Base-by-base conservation (phyloP, 495 filamentous ascomycete species). In the Penicillium chermesinum region DNA sequence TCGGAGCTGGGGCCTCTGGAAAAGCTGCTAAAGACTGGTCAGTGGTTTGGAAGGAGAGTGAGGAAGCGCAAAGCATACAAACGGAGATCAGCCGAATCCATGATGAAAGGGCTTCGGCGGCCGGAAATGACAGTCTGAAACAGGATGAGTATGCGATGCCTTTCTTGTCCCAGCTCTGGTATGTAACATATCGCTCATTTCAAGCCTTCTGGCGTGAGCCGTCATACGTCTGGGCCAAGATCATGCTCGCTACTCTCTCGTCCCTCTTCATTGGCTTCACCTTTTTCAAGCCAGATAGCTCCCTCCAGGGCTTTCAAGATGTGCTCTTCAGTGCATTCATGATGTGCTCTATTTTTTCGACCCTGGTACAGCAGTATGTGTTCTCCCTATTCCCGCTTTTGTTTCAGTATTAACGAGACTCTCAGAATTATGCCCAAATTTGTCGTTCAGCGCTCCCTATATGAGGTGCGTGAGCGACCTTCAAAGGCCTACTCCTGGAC, bases 321-420 rank as follows among this genome's bases (percentile, higher is more conserved):
- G 85, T 88, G 58, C 83, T 90, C 64, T 91, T 91, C 57, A 69
- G 79, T 55, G 81, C 91, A 62, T 91, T 95, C 73, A 79, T 89
- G 69, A 67, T 95, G 13, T 67, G 88, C 41, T 87, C 79, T 5
- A 76, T 93, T 40, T 85, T 89, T 59, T 78, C 78, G 47, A 79
- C 84, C 45, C 71, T 89, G n/a, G 76, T 83, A 9, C 77, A 87
- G 51, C 87, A 90, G 52, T 68, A 30, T 10, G 4, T 30, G 25
- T 4, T 30, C 25, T 30, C 5, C 10, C 25, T 30, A 5, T 30
- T 30, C 25, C 25, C 10, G 10, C 86, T 0, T 71, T 30, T 30
- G 5, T 10, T 5, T 30, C 4, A 5, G 4, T 30, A 30, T 30
- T 30, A 10, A 30, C 10, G 25, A 30, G 4, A 30, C 10, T 30